Percentiles rank a stretch among this genome's conserved stretches.
Conservation (phyloP, 2,329 filamentous ascomycete species). For the Trichoderma guizhouense region DNA sequence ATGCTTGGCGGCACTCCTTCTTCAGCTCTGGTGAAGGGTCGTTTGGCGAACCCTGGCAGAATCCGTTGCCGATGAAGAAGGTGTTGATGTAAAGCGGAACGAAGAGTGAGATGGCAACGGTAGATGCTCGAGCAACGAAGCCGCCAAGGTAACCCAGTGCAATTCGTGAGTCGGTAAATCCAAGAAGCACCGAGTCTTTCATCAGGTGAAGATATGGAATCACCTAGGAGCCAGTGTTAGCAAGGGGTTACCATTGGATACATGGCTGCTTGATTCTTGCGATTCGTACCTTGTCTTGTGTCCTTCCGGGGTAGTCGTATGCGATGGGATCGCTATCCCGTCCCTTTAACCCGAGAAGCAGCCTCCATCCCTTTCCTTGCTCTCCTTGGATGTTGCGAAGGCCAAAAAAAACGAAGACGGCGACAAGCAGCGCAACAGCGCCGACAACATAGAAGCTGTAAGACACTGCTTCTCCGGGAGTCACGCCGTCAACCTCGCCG, state of each 20-base stretch:
- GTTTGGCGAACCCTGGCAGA: conserved; percentile 66
- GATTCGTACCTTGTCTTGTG: conserved; percentile 28
- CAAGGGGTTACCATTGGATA: neutral
- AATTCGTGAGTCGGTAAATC: conserved; percentile 73
- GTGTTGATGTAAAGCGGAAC: conserved; percentile 90
- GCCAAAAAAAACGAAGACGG: conserved; percentile 74
- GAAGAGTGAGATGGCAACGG: conserved; percentile 91
- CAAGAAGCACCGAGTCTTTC: conserved; percentile 62
- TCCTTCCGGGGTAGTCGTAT: neutral
- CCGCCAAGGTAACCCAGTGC: conserved; percentile 87
- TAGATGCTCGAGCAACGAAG: conserved; percentile 91
- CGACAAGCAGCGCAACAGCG: conserved; percentile 65
- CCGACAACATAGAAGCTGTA: conserved; percentile 88
- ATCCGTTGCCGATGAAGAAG: conserved; percentile 78
- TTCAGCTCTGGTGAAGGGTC: conserved; percentile 73
- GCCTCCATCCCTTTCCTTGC: conserved; percentile 68
- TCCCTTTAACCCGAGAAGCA: conserved; percentile 47
- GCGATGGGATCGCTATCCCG: conserved; percentile 19
- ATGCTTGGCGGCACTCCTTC: conserved; percentile 78
- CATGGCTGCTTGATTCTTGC: neutral
- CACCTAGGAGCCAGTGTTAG: conserved; percentile 28
- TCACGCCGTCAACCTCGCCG: conserved; percentile 64
- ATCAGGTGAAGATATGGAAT: conserved; percentile 60
- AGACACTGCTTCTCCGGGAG: conserved; percentile 70
- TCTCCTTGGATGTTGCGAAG: conserved; percentile 68